Conservation (phyloP, 2,329 filamentous ascomycete genomes). For the Neofusicoccum parvum region DNA sequence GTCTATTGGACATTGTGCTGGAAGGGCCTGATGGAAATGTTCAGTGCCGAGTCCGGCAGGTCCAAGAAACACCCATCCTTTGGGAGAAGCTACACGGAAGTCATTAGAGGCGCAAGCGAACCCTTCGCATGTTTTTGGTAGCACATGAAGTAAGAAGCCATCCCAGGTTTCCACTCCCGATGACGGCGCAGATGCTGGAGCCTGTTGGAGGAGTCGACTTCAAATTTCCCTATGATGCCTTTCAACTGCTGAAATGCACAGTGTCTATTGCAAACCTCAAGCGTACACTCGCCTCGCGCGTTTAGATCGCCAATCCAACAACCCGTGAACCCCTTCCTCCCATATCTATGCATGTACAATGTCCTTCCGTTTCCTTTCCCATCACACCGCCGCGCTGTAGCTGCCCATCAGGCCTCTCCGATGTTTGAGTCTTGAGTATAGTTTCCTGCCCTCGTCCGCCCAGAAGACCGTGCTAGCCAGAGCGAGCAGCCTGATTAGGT, state of each 20-base stretch:
- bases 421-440: slow-evolving; percentile 46
- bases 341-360: slow-evolving; percentile 5
- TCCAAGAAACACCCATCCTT: too few species aligned
- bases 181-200: too few species aligned
- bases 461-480: slow-evolving; percentile 92
- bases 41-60: too few species aligned
- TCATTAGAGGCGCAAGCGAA: too few species aligned
- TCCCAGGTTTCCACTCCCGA: too few species aligned
- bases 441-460: slow-evolving; percentile 91
- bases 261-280: background rate
- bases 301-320: slow-evolving; percentile 6
- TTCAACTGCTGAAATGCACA: background rate
- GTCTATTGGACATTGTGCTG: too few species aligned
- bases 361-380: background rate
- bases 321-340: background rate
- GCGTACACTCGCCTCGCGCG: background rate
- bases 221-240: background rate
- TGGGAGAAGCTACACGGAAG: too few species aligned
- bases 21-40: too few species aligned
- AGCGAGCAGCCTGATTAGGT: slow-evolving; percentile 71
- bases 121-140: too few species aligned
- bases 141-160: too few species aligned
- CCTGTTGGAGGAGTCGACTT: too few species aligned
- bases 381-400: slow-evolving; percentile 43
- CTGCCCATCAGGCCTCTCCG: slow-evolving; percentile 33